A percentile compares a stretch with the other conserved stretches of the same genome.
These are phyloP conservation scores for Neurospora terricola DNA, from an alignment of 495 filamentous ascomycete genomes.

Conservation along the genomic window DNA sequence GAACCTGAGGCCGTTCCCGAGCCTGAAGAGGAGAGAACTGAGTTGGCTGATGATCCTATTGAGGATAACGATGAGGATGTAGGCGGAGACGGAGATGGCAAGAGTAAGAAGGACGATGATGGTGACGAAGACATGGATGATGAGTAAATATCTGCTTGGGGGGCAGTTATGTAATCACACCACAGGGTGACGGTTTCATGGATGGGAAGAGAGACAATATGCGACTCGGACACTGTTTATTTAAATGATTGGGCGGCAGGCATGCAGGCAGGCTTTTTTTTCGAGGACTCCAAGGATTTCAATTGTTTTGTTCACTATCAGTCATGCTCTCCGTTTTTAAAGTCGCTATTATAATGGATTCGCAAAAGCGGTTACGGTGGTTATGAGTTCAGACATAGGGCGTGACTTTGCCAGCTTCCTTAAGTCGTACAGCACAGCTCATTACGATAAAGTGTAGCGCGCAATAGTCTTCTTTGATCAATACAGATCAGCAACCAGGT, in stretches of 20 bases:
- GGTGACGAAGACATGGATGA: constrained; percentile 34
- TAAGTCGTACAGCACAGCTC: neutral
- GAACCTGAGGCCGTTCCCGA: constrained; percentile 34
- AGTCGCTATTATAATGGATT: neutral
- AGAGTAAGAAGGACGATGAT: constrained; percentile 1
- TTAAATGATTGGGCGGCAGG: neutral
- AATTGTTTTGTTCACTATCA: too few species aligned
- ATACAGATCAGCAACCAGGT: neutral
- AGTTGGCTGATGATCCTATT: constrained; percentile 33
- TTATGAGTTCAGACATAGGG: neutral
- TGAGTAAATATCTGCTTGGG: constrained; percentile 54
- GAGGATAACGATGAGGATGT: constrained; percentile 37
- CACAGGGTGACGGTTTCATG: neutral
- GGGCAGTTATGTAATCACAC: constrained; percentile 13
- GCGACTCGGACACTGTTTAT: neutral
- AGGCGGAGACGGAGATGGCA: constrained; percentile 30
- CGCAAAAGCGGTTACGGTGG: neutral
- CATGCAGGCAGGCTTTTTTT: neutral
- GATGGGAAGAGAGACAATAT: neutral
- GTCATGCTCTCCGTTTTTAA: neutral
- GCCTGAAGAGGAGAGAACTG: neutral
- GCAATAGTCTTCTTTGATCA: neutral
- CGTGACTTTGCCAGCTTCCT: neutral
- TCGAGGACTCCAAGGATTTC: neutral
- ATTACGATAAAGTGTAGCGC: neutral